Conservation (phyloP, 176 grass and related monocot genomes). For the Phragmites australis region DNA sequence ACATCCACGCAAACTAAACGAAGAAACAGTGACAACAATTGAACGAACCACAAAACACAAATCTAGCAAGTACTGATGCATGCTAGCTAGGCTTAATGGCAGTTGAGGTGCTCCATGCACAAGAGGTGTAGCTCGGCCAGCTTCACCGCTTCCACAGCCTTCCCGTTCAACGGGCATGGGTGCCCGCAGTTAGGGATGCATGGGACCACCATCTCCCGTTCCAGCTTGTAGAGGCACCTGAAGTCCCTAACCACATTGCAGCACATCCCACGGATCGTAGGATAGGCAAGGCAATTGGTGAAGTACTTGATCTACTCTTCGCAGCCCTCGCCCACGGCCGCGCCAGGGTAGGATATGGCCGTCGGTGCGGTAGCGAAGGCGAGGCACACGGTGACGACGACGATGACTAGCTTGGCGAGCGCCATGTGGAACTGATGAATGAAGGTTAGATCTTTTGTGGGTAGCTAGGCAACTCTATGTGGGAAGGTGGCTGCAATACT, state of each 20-base stretch:
- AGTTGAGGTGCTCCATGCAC: slow-evolving; percentile 17
- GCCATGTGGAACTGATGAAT: background rate
- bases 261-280: background rate
- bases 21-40: background rate
- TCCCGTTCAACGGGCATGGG: background rate
- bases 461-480: background rate
- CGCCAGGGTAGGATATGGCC: background rate
- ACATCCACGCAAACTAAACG: no score
- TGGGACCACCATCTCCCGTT: slow-evolving; percentile 10
- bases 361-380: background rate
- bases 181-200: background rate
- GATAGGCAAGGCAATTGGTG: slow-evolving; percentile 14
- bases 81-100: background rate
- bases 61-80: background rate
- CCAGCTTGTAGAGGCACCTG: slow-evolving; percentile 24
- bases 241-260: background rate
- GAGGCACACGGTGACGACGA: background rate
- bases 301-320: background rate
- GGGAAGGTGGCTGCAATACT: background rate
- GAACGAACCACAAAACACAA: background rate
- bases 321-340: background rate
- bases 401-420: background rate
- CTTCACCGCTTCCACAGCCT: background rate
- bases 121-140: slow-evolving; percentile 9
- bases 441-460: no score